A percentile compares a stretch with the other conserved stretches of the same genome.
Conservation (phyloP, 2,329 filamentous ascomycete genomes). For the Rhexocercosporidium sp. region DNA sequence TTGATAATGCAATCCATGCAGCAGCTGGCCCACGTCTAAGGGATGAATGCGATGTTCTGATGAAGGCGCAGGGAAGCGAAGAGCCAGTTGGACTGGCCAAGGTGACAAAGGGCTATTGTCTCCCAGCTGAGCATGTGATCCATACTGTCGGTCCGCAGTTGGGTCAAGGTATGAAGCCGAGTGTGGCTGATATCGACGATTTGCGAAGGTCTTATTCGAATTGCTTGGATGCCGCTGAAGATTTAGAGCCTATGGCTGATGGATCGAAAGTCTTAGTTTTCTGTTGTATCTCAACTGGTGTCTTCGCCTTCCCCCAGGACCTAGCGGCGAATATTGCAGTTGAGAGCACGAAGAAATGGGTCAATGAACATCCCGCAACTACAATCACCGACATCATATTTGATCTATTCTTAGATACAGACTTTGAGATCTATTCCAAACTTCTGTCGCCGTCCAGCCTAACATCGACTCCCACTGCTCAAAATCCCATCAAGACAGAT, state of each 20-base stretch:
- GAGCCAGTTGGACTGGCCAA: constrained; percentile 8
- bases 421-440: constrained; percentile 7
- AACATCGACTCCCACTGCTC: background rate
- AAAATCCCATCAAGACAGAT: background rate
- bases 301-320: constrained; percentile 1
- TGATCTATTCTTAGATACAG: background rate
- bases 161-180: background rate
- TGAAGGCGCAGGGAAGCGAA: constrained; percentile 1
- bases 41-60: constrained; percentile 6
- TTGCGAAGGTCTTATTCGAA: background rate
- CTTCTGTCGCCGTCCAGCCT: background rate
- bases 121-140: constrained; percentile 13
- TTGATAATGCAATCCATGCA: constrained; percentile 16
- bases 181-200: background rate
- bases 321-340: constrained; percentile 3
- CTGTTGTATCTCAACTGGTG: constrained; percentile 11
- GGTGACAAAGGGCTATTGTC: constrained; percentile 8
- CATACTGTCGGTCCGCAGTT: constrained; percentile 15
- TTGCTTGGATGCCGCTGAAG: constrained; percentile 8
- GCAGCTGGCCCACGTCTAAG: constrained; percentile 3
- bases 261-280: constrained; percentile 12
- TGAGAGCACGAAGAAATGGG: background rate
- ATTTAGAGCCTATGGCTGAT: background rate
- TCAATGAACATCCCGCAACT: background rate
- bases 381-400: constrained; percentile 15